Evolutionary conservation across 2,329 filamentous ascomycete species (phyloP).

Genomic region (Trichophyton mentagrophytes): DNA sequence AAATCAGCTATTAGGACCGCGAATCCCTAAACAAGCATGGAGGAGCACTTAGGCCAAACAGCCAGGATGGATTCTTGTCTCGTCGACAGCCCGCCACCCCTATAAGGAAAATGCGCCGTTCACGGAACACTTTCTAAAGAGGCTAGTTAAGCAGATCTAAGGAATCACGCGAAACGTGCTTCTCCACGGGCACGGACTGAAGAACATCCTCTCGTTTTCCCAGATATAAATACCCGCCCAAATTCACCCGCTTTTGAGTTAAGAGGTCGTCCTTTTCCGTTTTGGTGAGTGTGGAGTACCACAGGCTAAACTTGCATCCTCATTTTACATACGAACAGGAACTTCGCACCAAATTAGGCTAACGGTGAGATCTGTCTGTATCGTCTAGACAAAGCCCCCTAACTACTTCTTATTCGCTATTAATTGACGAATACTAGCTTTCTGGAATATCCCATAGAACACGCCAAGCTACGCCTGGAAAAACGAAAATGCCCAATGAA

Average conservation of each 20-base stretch:
- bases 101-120: neutral
- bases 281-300: neutral
- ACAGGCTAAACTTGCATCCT: neutral
- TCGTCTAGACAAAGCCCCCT: neutral
- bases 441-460: neutral
- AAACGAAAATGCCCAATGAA: neutral
- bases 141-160: neutral
- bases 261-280: neutral
- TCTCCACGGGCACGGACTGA: slow-evolving; percentile 1
- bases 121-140: neutral
- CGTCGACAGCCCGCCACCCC: neutral
- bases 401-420: neutral
- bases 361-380: slow-evolving; percentile 1
- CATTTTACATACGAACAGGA: neutral
- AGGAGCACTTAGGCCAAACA: no score
- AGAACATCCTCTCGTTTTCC: neutral
- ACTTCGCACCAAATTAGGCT: slow-evolving; percentile 2
- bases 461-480: neutral
- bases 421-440: slow-evolving; percentile 3
- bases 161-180: neutral
- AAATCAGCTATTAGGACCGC: no score
- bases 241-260: slow-evolving; percentile 3
- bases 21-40: no score
- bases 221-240: slow-evolving; percentile 2
- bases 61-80: neutral